Conservation (phyloP, 768 basidiomycete genomes). For the Roridomyces roridus region DNA sequence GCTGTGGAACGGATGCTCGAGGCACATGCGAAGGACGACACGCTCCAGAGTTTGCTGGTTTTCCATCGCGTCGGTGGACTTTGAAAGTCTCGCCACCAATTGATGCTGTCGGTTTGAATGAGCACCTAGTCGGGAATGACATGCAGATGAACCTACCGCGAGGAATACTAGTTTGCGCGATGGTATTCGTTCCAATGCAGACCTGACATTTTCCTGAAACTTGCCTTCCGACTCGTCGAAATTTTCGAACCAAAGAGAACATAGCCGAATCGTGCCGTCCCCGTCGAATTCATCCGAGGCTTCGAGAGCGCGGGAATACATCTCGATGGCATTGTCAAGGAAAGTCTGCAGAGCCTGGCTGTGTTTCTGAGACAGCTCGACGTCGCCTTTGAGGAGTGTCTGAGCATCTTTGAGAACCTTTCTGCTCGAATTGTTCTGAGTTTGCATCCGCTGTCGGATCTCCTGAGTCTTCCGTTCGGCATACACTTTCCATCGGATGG, state of each 20-base stretch:
- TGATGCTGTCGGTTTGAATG: slow-evolving; percentile 68
- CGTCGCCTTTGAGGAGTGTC: slow-evolving; percentile 50
- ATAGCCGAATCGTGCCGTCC: slow-evolving; percentile 79
- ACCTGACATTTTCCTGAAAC: slow-evolving; percentile 43
- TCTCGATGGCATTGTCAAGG: slow-evolving; percentile 76
- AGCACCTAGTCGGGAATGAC: background rate
- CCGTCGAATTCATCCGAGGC: slow-evolving; percentile 77
- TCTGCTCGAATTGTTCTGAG: slow-evolving; percentile 20
- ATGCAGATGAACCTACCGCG: slow-evolving; percentile 48
- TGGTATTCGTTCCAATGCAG: slow-evolving; percentile 66
- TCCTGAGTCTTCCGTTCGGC: slow-evolving; percentile 75
- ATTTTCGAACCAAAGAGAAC: slow-evolving; percentile 92
- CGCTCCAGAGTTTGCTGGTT: slow-evolving; percentile 67
- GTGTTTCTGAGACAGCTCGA: slow-evolving; percentile 60
- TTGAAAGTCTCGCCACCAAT: slow-evolving; percentile 86
- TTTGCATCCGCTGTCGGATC: slow-evolving; percentile 54
- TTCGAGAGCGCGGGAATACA: slow-evolving; percentile 83
- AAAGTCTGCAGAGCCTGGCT: slow-evolving; percentile 60
- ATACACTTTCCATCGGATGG: slow-evolving; percentile 71
- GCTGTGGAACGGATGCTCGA: slow-evolving; percentile 93
- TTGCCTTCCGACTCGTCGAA: slow-evolving; percentile 65
- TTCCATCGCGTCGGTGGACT: slow-evolving; percentile 32
- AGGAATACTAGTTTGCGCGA: slow-evolving; percentile 91
- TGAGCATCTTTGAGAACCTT: slow-evolving; percentile 23
- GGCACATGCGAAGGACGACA: slow-evolving; percentile 77